Evolutionary conservation across 345 rosid species (phyloP), one percentile per base, ranked within the genome.

Genomic region (Adansonia digitata): DNA sequence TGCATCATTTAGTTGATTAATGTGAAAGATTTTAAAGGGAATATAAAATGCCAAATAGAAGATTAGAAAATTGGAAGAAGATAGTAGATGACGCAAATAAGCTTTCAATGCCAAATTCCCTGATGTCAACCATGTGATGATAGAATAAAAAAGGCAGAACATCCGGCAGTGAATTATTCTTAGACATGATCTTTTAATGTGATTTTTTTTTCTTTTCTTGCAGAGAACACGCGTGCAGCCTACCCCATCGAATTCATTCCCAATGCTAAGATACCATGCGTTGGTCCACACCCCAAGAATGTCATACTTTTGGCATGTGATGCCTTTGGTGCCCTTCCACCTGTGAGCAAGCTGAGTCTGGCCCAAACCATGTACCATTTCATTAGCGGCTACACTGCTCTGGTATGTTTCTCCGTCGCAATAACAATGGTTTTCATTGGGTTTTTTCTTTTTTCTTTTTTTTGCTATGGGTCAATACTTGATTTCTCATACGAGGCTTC

Each of bases 331-430:
- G 99, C 91, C 73, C 99, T 95, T 55, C 99, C 99, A 35, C 99
- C 99, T 2, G 98, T 94, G 81, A 92, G 98, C 98, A 95, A 91
- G 88, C 83, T 95, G 77, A 88, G 53, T 79, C 84, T 93, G 78
- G 92, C 98, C 15, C 98, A 93, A 77, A 89, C 98, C 77, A 93
- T 95, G 98, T 93, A 93, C 87, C 99, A 95, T 80, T 93, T 93
- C 88, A 95, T 93, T 65, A 95, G 98, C 64, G 98, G 99, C 66
- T 95, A 95, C 86, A 95, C 99, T 62, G 99, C 99, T 80, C 76
- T 95, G 90, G 97, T 94, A 86, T 26, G 70, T 56, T 22, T 65
- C 31, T 26, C 9, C 53, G 22, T 8, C 43, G 6, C 2, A 14
- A 24, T 37, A 68, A 15, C 49, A 63, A 15, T 57, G 37, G 26